phyloP scores from a whole-genome alignment of 169 alveolate genomes.

The Amoebophrya sp. region DNA sequence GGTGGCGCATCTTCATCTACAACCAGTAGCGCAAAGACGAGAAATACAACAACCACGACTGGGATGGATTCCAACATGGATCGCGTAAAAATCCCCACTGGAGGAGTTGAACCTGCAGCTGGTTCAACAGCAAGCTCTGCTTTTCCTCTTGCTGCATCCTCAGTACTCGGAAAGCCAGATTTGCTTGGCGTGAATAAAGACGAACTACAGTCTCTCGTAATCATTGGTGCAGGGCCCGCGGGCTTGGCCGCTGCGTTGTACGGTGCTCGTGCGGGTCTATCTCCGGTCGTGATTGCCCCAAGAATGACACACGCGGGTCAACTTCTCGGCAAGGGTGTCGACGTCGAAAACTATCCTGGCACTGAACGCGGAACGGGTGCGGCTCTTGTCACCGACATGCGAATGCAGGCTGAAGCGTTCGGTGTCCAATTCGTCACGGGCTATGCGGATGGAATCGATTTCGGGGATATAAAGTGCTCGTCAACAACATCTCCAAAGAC shows the following conservation, averaged over 20 bases:
- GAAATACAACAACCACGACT: no score
- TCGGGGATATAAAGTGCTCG: background rate
- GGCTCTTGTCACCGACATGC: background rate
- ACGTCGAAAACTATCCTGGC: background rate
- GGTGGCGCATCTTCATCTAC: no score
- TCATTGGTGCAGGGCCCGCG: slow-evolving; percentile 10
- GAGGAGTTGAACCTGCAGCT: no score
- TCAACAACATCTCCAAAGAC: no score
- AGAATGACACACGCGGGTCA: background rate
- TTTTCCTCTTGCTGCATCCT: no score
- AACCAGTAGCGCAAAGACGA: no score
- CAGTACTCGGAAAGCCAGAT: no score
- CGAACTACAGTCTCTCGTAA: no score
- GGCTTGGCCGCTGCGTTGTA: background rate
- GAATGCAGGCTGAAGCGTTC: background rate
- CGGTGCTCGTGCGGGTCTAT: background rate
- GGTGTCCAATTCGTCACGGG: background rate
- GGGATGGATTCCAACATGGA: no score
- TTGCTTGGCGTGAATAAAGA: no score
- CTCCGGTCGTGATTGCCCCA: background rate
- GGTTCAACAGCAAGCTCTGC: no score
- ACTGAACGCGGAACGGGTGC: background rate
- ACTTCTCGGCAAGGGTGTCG: background rate
- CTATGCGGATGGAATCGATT: background rate
- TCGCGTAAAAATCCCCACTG: no score